Evolutionary conservation across 2,329 filamentous ascomycete genomes (phyloP), one percentile per base, ranked within the genome.

Genomic region (Dothideomycetes sp.): DNA sequence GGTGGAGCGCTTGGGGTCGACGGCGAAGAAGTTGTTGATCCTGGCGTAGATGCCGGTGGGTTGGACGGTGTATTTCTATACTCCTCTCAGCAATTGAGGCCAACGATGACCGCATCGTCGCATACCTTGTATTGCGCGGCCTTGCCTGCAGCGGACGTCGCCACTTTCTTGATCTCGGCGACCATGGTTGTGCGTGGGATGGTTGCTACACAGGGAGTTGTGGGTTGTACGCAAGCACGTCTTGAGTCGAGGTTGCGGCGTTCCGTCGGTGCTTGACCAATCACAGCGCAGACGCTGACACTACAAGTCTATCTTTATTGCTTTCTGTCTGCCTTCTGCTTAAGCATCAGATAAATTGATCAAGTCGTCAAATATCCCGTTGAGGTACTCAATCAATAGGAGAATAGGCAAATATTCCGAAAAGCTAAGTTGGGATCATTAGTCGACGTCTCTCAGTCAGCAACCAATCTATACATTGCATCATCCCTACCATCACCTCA

Each of bases 41-140:
- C 68, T 69, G 58, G 89, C 87, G 84, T 86, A 96, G 63, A 96
- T 69, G 31, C 91, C 91, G 30, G 73, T 77, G 37, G 89, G 91
- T 60, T 94, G 84, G 48, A 96, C 70, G 27, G 88, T 94, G 69
- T 98, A 89, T 84, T 96, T 96, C 89, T 98, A 47, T 19, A 31
- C 31, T n/a, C 17, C 27, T 15, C 11, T 42, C 19, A 37, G 29
- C 15, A 14, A 7, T 5, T 37, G n/a, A 16, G n/a, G 18, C 24
- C 12, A n/a, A 14, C 12, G 14, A 19, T 16, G 14, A 8, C 35
- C n/a, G n/a, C 10, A 12, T n/a, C 5, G n/a, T 27, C 39, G 32
- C 39, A 37, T 30, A 47, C 43, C 43, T 45, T 43, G 37, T 44
- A 47, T 8, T 43, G 40, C 5, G 43, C 40, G 17, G 38, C 43